Conservation (phyloP, 352 stramenopile genomes). For the Globisporangium nunn region DNA sequence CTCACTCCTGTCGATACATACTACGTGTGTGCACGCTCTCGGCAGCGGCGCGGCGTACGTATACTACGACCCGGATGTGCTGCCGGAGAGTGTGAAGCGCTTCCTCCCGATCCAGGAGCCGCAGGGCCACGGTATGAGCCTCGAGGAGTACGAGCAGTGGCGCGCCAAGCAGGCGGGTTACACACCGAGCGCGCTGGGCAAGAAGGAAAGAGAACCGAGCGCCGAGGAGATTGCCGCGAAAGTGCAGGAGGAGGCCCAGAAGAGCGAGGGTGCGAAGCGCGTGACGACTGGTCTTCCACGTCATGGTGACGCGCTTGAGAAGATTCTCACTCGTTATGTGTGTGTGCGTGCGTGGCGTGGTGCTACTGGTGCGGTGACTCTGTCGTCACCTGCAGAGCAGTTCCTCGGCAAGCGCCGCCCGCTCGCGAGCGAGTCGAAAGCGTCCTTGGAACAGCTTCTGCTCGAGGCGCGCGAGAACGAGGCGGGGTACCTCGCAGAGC, state of each 20-base stretch:
- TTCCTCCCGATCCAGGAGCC: conserved; percentile 77
- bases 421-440: conserved; percentile 45
- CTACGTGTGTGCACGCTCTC: no score
- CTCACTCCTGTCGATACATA: no score
- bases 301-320: background rate
- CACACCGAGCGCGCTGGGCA: conserved; percentile 20
- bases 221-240: conserved; percentile 1
- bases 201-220: conserved; percentile 17
- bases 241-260: conserved; percentile 12
- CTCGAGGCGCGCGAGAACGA: conserved; percentile 74
- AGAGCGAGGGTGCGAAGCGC: conserved; percentile 18
- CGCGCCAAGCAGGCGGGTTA: conserved; percentile 62
- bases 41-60: conserved; percentile 66
- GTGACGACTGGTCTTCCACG: background rate
- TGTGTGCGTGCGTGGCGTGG: background rate
- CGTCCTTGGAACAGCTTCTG: conserved; percentile 68
- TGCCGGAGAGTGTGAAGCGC: conserved; percentile 66
- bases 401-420: conserved; percentile 8
- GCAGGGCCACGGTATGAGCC: conserved; percentile 76
- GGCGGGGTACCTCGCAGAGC: conserved; percentile 64
- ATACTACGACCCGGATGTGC: conserved; percentile 82
- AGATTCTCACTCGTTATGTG: background rate
- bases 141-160: conserved; percentile 85
- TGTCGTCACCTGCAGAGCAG: conserved; percentile 14
- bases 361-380: background rate